phyloP scores from a whole-genome alignment of 2,329 filamentous ascomycete species.

The Alternaria rosae region DNA sequence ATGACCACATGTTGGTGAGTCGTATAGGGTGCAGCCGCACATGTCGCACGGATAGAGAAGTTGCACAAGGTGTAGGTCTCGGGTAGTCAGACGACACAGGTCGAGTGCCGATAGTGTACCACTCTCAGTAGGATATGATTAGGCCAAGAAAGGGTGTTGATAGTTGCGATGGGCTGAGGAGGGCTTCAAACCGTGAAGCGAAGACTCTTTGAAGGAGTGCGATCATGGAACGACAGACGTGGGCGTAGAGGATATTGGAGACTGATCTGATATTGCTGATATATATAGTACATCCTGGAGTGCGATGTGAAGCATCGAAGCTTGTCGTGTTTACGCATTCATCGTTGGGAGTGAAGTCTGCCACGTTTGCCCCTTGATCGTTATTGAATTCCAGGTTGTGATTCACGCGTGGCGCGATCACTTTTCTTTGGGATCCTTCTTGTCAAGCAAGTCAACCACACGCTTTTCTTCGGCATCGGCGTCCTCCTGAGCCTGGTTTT shows the following conservation, averaged over 20 bases:
- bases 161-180: background rate
- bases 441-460: slow-evolving; percentile 41
- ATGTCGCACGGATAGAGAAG: slow-evolving; percentile 40
- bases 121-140: background rate
- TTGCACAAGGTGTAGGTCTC: background rate
- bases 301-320: slow-evolving; percentile 16
- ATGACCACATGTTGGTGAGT: slow-evolving; percentile 57
- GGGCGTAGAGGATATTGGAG: slow-evolving; percentile 6
- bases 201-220: background rate
- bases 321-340: slow-evolving; percentile 13
- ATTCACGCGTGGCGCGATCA: slow-evolving; percentile 26
- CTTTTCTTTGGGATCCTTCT: slow-evolving; percentile 36
- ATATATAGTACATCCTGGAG: slow-evolving; percentile 30
- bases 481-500: slow-evolving; percentile 59
- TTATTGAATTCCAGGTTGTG: slow-evolving; percentile 7
- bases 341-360: slow-evolving; percentile 16
- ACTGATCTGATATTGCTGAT: slow-evolving; percentile 18
- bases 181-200: background rate
- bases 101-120: background rate
- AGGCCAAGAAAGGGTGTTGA: background rate
- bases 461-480: slow-evolving; percentile 47
- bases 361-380: slow-evolving; percentile 18
- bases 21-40: slow-evolving; percentile 57
- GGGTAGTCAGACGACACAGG: background rate
- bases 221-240: background rate